Evolutionary conservation across 2,329 filamentous ascomycete species (phyloP).

Genomic region (Aspergillus brunneoviolaceus): DNA sequence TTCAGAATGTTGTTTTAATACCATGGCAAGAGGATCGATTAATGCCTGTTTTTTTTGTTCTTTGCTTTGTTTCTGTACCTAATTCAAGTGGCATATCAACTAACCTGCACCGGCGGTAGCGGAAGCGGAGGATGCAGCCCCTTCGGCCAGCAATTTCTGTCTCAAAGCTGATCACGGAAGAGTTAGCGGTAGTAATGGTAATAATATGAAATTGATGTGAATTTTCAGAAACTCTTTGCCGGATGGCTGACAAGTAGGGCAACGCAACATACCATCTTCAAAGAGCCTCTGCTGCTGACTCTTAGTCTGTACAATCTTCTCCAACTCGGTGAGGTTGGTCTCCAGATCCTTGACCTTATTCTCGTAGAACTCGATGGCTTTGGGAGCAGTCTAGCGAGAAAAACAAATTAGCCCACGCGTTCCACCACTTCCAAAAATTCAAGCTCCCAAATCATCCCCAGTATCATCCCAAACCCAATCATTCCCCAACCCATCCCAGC

Average conservation of each 20-base stretch:
- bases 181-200: neutral
- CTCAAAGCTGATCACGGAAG: constrained; percentile 44
- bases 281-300: constrained; percentile 80
- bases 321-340: constrained; percentile 64
- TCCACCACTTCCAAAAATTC: too few relatives aligned
- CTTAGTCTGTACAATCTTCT: constrained; percentile 71
- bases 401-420: too few relatives aligned
- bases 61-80: neutral
- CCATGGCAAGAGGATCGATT: neutral
- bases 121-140: constrained; percentile 36
- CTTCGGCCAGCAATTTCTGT: constrained; percentile 52
- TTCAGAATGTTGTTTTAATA: neutral
- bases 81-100: neutral
- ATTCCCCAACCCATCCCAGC: neutral
- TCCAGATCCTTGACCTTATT: constrained; percentile 66
- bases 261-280: constrained; percentile 71
- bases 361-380: constrained; percentile 67
- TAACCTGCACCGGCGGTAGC: constrained; percentile 29
- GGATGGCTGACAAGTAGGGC: neutral
- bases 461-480: neutral
- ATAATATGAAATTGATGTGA: neutral
- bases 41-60: neutral
- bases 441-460: too few relatives aligned
- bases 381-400: constrained; percentile 48
- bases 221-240: constrained; percentile 18